Conservation (phyloP, 306 rosid genomes). For the Vachellia pachyceras region DNA sequence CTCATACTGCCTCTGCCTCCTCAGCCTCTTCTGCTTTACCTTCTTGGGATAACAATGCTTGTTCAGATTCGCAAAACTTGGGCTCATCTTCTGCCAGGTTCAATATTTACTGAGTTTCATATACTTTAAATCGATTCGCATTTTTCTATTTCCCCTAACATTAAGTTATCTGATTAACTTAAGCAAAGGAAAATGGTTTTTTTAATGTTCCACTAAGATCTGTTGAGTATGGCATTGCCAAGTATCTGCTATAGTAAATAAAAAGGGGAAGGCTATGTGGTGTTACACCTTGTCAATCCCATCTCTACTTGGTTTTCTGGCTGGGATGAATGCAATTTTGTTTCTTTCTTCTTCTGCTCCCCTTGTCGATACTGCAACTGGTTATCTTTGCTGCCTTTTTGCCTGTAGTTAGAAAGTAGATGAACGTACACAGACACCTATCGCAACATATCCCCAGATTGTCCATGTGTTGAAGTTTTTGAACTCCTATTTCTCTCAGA, state of each 20-base stretch:
- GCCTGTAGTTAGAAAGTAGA: not conserved
- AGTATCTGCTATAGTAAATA: constrained; percentile 17
- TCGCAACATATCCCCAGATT: too few relatives aligned
- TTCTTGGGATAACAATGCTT: constrained; percentile 60
- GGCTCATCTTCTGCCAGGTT: constrained; percentile 79
- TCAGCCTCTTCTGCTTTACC: constrained; percentile 48
- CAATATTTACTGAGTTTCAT: not conserved
- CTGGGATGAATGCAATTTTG: constrained; percentile 13
- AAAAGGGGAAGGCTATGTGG: constrained; percentile 25
- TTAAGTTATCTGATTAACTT: constrained; percentile 27
- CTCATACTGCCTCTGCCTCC: constrained; percentile 50
- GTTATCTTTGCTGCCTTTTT: not conserved
- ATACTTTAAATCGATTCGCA: not conserved
- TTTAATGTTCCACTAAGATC: constrained; percentile 25
- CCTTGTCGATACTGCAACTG: not conserved
- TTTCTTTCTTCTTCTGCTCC: not conserved
- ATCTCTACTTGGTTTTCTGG: not conserved
- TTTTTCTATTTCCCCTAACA: not conserved
- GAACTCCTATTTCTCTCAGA: constrained; percentile 1
- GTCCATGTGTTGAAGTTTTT: constrained; percentile 8
- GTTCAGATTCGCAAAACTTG: constrained; percentile 56
- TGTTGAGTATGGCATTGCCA: constrained; percentile 43
- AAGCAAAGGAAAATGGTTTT: constrained; percentile 10
- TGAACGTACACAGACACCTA: not conserved
- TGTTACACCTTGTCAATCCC: constrained; percentile 1